Evolutionary conservation across 2,329 filamentous ascomycete species (phyloP), one percentile per base, ranked within the genome.

Genomic region (Ophiostoma pallidulum): DNA sequence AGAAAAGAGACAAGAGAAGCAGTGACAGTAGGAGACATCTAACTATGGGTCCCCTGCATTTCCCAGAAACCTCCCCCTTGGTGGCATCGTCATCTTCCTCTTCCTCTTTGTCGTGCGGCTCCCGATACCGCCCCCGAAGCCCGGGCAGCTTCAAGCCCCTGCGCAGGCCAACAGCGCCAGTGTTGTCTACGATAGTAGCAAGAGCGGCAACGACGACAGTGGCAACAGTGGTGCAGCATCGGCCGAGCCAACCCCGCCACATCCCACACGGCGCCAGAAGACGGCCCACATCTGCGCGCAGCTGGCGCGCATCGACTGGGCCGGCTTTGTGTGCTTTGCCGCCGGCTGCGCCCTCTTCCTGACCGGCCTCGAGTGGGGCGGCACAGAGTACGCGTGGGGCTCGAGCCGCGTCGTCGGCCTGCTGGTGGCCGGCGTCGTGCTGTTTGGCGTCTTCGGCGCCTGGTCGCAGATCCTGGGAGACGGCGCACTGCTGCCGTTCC

Each of bases 11-110:
- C 9, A 13, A 33, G 9, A 33, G 18, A 12, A 42, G 9, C 16
- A 7, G 8, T 8, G 13, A 43, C 40, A 24, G 6, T n/a, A 28
- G 10, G 10, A 28, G 10, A 10, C 24, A 28, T 6, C 24, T 28
- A 28, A 28, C 10, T 10, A 10, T 28, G 5, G 6, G 8, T 13
- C 18, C 4, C 5, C 4, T 53, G 55, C 20, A 64, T 49, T 72
- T 71, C 70, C 65, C 48, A 62, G 72, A 58, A 72, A 72, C 51
- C 59, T 73, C 7, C 69, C 70, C 0, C 32, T 71, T 19, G 68
- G 67, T 3, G 66, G 55, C 4, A 24, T 67, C 14, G 60, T 64
- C 7, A 65, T 58, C 7, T 8, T 60, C 3, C 54, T 62, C 14
- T 47, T 70, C 8, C 28, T 58, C 2, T 49, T 66, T 19, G 47